phyloP scores from a whole-genome alignment of 2,329 filamentous ascomycete genomes.

The Dothistroma septosporum region DNA sequence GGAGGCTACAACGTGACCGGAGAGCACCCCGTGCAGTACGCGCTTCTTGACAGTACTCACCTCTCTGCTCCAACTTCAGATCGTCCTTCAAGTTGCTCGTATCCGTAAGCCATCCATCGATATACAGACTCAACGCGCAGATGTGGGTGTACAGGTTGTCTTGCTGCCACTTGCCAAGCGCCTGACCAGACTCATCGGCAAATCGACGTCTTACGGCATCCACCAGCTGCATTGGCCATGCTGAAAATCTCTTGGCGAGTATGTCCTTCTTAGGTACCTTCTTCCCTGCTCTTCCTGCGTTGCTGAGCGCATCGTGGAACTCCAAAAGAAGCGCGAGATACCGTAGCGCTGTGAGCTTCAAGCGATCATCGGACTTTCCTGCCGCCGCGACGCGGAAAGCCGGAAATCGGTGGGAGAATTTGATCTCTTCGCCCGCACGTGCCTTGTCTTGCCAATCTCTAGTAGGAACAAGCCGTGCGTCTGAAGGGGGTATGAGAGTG shows the following conservation, averaged over 20 bases:
- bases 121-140: slow-evolving; percentile 64
- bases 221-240: slow-evolving; percentile 57
- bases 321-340: slow-evolving; percentile 49
- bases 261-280: slow-evolving; percentile 61
- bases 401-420: slow-evolving; percentile 60
- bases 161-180: slow-evolving; percentile 66
- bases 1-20: background rate
- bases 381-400: slow-evolving; percentile 58
- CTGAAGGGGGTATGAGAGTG: slow-evolving; percentile 62
- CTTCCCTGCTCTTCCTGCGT: slow-evolving; percentile 33
- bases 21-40: background rate
- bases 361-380: slow-evolving; percentile 50
- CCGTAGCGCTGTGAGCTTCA: slow-evolving; percentile 46
- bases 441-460: slow-evolving; percentile 69
- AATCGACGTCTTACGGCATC: slow-evolving; percentile 68
- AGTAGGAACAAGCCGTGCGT: slow-evolving; percentile 64
- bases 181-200: slow-evolving; percentile 51
- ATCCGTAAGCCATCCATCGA: slow-evolving; percentile 71
- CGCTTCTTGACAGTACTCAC: slow-evolving; percentile 24
- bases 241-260: slow-evolving; percentile 54
- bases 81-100: slow-evolving; percentile 67
- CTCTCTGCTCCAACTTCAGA: slow-evolving; percentile 65
- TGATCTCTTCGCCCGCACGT: slow-evolving; percentile 53
- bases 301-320: slow-evolving; percentile 42
- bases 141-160: slow-evolving; percentile 71